These are phyloP conservation scores for Yamadazyma insecticola DNA, from an alignment of 805 yeast species.

Conservation along the genomic window DNA sequence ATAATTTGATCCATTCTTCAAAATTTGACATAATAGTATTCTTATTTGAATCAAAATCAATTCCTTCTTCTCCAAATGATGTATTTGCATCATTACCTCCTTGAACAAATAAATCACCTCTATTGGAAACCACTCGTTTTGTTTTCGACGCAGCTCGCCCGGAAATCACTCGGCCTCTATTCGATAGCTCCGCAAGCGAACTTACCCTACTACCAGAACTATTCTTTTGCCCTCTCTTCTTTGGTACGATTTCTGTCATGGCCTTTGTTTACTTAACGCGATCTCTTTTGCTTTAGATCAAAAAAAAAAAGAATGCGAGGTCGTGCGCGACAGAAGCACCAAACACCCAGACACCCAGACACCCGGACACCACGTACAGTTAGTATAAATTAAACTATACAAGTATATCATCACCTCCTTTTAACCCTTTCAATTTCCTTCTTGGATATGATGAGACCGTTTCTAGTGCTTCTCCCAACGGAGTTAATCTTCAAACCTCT, in stretches of 20 bases:
- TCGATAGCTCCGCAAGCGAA: conserved; percentile 24
- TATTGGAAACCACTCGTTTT: conserved; percentile 12
- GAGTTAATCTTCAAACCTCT: conserved; percentile 75
- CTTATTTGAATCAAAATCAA: conserved; percentile 38
- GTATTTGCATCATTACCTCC: conserved; percentile 18
- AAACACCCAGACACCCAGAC: too few relatives aligned
- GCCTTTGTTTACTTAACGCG: conserved; percentile 6
- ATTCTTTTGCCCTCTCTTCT: conserved; percentile 15
- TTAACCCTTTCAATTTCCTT: conserved; percentile 54
- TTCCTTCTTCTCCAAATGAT: conserved; percentile 33
- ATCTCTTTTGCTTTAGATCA: background rate
- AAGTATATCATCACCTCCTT: too few relatives aligned
- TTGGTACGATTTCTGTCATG: conserved; percentile 19
- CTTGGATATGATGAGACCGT: conserved; percentile 70
- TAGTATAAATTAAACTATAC: too few relatives aligned
- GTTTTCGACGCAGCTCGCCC: conserved; percentile 16
- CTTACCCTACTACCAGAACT: conserved; percentile 11
- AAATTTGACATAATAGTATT: conserved; percentile 40
- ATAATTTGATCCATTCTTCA: conserved; percentile 47
- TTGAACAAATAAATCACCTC: conserved; percentile 15
- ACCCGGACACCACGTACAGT: too few relatives aligned
- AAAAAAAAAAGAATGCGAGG: background rate
- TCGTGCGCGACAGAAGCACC: too few relatives aligned
- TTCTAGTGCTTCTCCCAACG: conserved; percentile 72
- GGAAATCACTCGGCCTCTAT: conserved; percentile 25